Conservation (phyloP, 495 filamentous ascomycete genomes). For the Aspergillus homomorphus region DNA sequence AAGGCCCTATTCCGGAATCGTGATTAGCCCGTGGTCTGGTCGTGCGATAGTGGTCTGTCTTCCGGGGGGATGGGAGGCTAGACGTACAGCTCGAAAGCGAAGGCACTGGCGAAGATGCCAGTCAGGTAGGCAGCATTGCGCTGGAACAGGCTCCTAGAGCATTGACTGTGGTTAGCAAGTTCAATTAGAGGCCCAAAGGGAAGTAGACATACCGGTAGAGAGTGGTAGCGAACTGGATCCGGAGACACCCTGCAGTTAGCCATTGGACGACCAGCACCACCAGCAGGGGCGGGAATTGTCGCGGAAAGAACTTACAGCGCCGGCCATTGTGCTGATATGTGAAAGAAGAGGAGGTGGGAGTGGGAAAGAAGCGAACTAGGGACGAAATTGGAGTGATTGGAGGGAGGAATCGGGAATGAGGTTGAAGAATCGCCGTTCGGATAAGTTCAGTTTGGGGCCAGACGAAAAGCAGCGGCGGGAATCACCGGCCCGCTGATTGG, state of each 20-base stretch:
- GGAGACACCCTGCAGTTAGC: conserved; percentile 34
- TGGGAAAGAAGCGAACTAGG: conserved; percentile 14
- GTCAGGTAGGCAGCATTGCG: conserved; percentile 83
- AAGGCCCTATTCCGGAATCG: conserved; percentile 58
- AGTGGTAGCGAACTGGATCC: conserved; percentile 51
- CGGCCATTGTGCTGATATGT: conserved; percentile 47
- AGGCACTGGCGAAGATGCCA: conserved; percentile 79
- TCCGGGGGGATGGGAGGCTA: conserved; percentile 9
- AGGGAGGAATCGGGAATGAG: conserved; percentile 28
- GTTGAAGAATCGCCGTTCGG: conserved; percentile 20
- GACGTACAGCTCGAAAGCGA: conserved; percentile 89
- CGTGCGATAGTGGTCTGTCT: conserved; percentile 9
- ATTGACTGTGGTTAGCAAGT: conserved; percentile 18
- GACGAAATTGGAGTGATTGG: conserved; percentile 15
- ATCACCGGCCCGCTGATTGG: conserved; percentile 48
- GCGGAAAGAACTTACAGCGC: conserved; percentile 37
- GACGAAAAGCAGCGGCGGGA: conserved; percentile 42
- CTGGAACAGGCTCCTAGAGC: conserved; percentile 72
- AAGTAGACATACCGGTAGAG: conserved; percentile 78
- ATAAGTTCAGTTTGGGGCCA: conserved; percentile 19
- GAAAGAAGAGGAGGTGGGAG: conserved; percentile 16
- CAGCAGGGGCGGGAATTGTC: neutral
- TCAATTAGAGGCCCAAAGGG: conserved; percentile 17
- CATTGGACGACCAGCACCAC: conserved; percentile 14
- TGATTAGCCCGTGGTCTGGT: conserved; percentile 10